Conservation (phyloP, 2,329 filamentous ascomycete genomes). For the Drechslerella coelobrocha region DNA sequence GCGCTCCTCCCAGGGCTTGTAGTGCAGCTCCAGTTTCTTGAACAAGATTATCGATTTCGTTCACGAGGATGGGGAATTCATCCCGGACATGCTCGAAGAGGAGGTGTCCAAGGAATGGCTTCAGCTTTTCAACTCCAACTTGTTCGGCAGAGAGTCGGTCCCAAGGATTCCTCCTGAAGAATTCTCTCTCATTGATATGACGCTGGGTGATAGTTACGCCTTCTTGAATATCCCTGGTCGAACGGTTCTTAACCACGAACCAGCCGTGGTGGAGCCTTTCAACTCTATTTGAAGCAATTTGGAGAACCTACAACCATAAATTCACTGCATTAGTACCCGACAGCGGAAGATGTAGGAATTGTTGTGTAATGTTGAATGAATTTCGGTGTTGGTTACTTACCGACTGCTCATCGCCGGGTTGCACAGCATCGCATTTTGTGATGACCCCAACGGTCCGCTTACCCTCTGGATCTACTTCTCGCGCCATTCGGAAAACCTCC, state of each 20-base stretch:
- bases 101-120: constrained; percentile 59
- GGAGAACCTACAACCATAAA: constrained; percentile 17
- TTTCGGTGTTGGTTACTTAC: constrained; percentile 6
- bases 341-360: too few species aligned
- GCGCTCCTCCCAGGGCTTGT: constrained; percentile 56
- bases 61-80: constrained; percentile 61
- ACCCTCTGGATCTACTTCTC: constrained; percentile 52
- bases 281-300: constrained; percentile 32
- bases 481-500: constrained; percentile 53
- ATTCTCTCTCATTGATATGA: constrained; percentile 51
- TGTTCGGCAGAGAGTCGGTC: constrained; percentile 55
- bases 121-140: constrained; percentile 60
- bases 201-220: constrained; percentile 51
- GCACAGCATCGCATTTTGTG: constrained; percentile 55
- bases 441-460: constrained; percentile 54
- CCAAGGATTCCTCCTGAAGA: constrained; percentile 54
- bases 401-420: constrained; percentile 51
- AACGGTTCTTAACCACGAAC: constrained; percentile 54
- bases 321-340: too few species aligned
- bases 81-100: constrained; percentile 60
- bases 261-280: constrained; percentile 53
- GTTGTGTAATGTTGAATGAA: not conserved
- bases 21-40: constrained; percentile 55
- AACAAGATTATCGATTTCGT: constrained; percentile 58
- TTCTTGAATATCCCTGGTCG: constrained; percentile 53